Conservation (phyloP, 2,329 filamentous ascomycete species). For the Polytolypa hystricis region DNA sequence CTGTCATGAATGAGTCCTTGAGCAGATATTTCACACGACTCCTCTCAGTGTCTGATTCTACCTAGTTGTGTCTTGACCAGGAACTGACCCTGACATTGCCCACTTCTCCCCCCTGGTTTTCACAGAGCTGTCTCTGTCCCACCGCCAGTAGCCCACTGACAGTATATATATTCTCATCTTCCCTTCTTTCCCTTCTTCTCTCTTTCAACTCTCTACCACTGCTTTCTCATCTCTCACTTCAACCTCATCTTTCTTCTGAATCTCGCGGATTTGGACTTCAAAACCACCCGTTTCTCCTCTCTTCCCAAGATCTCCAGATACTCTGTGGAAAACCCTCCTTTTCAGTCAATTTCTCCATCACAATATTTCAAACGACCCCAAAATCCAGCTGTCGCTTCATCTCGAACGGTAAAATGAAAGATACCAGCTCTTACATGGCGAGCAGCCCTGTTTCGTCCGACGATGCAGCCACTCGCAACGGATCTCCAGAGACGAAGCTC, state of each 20-base stretch:
- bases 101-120: too few species aligned
- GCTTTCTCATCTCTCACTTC: constrained; percentile 1
- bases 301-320: neutral
- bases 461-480: constrained; percentile 46
- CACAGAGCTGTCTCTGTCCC: too few species aligned
- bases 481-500: constrained; percentile 54
- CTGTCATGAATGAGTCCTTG: too few species aligned
- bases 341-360: neutral
- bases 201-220: constrained; percentile 4
- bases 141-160: too few species aligned
- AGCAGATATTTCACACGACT: too few species aligned
- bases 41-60: too few species aligned
- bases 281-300: neutral
- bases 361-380: neutral
- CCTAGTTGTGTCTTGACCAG: too few species aligned
- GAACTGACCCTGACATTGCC: too few species aligned
- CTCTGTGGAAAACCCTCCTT: neutral
- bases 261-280: too few species aligned
- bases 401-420: neutral
- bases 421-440: constrained; percentile 10
- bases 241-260: constrained; percentile 1
- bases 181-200: neutral
- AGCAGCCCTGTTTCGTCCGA: constrained; percentile 33
- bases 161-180: neutral
- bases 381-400: neutral